phyloP scores from a whole-genome alignment of 1,284 basidiomycete genomes.

The Sanghuangporus baumii region DNA sequence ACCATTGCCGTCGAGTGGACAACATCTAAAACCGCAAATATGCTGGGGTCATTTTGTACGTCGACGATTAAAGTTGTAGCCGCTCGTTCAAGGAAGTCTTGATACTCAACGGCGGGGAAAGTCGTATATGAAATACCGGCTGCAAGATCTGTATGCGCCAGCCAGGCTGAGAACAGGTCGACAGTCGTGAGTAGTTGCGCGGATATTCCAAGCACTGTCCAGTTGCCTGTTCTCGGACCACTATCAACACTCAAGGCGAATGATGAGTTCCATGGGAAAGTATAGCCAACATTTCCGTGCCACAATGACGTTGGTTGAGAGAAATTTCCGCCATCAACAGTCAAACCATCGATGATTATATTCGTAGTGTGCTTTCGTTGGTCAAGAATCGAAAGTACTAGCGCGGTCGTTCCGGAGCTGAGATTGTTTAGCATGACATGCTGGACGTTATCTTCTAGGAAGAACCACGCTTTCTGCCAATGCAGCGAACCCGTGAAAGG shows the following conservation, averaged over 20 bases:
- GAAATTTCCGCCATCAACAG: constrained; percentile 30
- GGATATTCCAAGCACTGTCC: constrained; percentile 62
- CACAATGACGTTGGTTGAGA: constrained; percentile 39
- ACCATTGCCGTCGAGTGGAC: constrained; percentile 32
- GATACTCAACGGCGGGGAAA: constrained; percentile 42
- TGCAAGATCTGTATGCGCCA: constrained; percentile 37
- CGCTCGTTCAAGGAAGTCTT: constrained; percentile 28
- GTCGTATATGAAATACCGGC: constrained; percentile 44
- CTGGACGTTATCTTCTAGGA: constrained; percentile 56
- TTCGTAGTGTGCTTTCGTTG: constrained; percentile 43
- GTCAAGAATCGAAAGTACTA: constrained; percentile 61
- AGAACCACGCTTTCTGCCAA: constrained; percentile 71
- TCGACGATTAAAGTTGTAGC: constrained; percentile 27
- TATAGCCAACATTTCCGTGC: constrained; percentile 55
- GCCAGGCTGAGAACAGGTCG: constrained; percentile 57
- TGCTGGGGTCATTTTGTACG: constrained; percentile 37
- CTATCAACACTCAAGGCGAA: constrained; percentile 40
- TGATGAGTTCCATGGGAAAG: constrained; percentile 26
- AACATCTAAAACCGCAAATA: constrained; percentile 39
- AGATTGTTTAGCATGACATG: constrained; percentile 54
- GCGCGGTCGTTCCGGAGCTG: constrained; percentile 36
- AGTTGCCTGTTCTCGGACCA: constrained; percentile 48
- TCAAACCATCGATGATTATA: constrained; percentile 39
- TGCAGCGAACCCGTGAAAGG: constrained; percentile 47
- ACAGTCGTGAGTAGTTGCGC: constrained; percentile 43